Percentiles rank a stretch among this genome's conserved stretches.
Evolutionary conservation across 306 rosid genomes (phyloP).

Genomic region (Mimosa bimucronata): DNA sequence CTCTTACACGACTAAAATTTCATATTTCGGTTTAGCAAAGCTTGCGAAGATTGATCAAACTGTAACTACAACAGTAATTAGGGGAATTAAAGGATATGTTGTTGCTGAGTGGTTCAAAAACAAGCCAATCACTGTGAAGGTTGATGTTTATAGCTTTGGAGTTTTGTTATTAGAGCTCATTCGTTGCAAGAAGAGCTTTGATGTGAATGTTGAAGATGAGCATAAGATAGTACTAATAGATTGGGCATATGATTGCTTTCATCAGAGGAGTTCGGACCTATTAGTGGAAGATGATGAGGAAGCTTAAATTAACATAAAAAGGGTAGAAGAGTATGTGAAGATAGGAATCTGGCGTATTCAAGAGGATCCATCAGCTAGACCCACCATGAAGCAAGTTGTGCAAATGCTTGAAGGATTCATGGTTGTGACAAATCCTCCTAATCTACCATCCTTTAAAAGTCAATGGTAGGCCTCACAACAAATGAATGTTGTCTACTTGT

Average conservation of each 20-base stretch:
- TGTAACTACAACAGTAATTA: no score
- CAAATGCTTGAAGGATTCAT: constrained; percentile 9
- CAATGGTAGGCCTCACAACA: background rate
- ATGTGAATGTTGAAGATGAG: background rate
- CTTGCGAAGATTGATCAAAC: background rate
- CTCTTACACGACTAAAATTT: no score
- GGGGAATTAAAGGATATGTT: constrained; percentile 32
- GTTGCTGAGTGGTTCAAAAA: constrained; percentile 22
- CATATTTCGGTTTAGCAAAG: background rate
- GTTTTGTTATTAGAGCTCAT: background rate
- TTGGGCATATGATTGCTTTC: constrained; percentile 26
- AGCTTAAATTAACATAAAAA: constrained; percentile 9
- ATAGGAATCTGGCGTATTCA: background rate
- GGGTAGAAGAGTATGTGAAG: constrained; percentile 12
- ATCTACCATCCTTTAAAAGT: background rate
- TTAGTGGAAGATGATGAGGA: constrained; percentile 12
- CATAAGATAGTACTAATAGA: constrained; percentile 7
- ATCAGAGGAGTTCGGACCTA: background rate
- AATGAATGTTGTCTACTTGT: background rate
- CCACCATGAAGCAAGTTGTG: background rate
- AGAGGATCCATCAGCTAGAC: constrained; percentile 19
- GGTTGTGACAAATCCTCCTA: constrained; percentile 26
- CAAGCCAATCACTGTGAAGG: constrained; percentile 14
- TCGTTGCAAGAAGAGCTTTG: constrained; percentile 2
- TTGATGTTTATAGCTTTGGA: background rate